These are phyloP conservation scores for Ganoderma boninense DNA, from an alignment of 1,284 basidiomycete species.

Conservation along the genomic window DNA sequence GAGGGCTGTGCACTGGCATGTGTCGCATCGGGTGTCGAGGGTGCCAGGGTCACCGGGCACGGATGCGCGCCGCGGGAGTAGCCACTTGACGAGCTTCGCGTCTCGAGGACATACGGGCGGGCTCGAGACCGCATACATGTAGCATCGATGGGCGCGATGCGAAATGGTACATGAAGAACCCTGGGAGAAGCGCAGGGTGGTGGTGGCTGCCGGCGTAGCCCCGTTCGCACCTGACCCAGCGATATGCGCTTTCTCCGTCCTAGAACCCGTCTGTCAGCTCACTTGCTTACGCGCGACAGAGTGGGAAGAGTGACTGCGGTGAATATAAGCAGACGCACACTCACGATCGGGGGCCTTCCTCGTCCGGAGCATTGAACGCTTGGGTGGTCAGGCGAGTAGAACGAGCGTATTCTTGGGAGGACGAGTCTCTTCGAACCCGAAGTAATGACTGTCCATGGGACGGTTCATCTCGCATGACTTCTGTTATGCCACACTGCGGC, in stretches of 20 bases:
- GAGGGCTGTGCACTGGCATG: background rate
- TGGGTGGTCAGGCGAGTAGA: background rate
- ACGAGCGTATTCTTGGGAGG: background rate
- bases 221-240: background rate
- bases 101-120: background rate
- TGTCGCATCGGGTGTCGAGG: slow-evolving; percentile 5
- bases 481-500: background rate
- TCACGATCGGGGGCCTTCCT: background rate
- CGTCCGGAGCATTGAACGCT: background rate
- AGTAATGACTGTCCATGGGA: background rate
- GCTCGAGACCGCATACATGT: slow-evolving; percentile 1
- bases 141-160: slow-evolving; percentile 1
- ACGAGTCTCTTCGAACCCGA: background rate
- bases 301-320: background rate
- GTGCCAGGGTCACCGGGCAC: background rate
- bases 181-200: slow-evolving; percentile 1
- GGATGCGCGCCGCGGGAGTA: slow-evolving; percentile 4
- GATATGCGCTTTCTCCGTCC: background rate
- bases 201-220: background rate
- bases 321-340: background rate
- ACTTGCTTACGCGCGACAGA: background rate
- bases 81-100: background rate
- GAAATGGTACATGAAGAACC: background rate
- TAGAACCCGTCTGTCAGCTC: slow-evolving; percentile 1
- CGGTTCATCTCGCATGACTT: background rate